A percentile compares a stretch with the other conserved stretches of the same genome.
Evolutionary conservation across 192 early-diverging fungal genomes (phyloP).

Genomic region (Rhizophagus clarus): DNA sequence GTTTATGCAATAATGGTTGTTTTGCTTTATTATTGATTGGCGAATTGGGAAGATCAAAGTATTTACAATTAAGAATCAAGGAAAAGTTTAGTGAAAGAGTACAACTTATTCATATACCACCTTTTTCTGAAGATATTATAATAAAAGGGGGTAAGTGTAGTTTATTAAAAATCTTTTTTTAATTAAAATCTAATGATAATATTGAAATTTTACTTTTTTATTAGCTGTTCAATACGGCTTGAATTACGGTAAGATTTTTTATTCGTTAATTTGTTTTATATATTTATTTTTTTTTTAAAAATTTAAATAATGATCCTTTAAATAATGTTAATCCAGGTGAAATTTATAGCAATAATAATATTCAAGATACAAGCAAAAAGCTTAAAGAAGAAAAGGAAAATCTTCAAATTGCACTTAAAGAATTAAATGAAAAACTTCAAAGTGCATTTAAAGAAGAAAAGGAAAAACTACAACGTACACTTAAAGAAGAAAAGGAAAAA

Average conservation of each 20-base stretch:
- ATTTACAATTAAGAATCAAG: constrained; percentile 52
- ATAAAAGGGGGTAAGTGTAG: constrained; percentile 41
- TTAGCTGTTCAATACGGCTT: not conserved
- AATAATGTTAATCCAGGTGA: too few relatives aligned
- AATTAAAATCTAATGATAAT: not conserved
- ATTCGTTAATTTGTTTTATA: not conserved
- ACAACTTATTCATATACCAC: constrained; percentile 49
- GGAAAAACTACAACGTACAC: too few relatives aligned
- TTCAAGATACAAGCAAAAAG: too few relatives aligned
- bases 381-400: too few relatives aligned
- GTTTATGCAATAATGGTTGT: constrained; percentile 32
- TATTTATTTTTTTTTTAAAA: too few relatives aligned
- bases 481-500: too few relatives aligned
- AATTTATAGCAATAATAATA: too few relatives aligned
- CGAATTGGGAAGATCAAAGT: constrained; percentile 55
- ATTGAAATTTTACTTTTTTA: not conserved
- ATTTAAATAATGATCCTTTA: too few relatives aligned
- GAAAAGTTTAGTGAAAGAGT: constrained; percentile 52
- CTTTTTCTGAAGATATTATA: constrained; percentile 51
- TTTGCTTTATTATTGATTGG: constrained; percentile 55
- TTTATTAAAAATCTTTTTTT: not conserved
- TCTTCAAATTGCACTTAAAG: too few relatives aligned
- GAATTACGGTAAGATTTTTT: not conserved
- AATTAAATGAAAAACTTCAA: too few relatives aligned
- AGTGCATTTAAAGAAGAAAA: too few relatives aligned